phyloP scores from a whole-genome alignment of 805 yeast genomes.

The Metschnikowia arizonensis region DNA sequence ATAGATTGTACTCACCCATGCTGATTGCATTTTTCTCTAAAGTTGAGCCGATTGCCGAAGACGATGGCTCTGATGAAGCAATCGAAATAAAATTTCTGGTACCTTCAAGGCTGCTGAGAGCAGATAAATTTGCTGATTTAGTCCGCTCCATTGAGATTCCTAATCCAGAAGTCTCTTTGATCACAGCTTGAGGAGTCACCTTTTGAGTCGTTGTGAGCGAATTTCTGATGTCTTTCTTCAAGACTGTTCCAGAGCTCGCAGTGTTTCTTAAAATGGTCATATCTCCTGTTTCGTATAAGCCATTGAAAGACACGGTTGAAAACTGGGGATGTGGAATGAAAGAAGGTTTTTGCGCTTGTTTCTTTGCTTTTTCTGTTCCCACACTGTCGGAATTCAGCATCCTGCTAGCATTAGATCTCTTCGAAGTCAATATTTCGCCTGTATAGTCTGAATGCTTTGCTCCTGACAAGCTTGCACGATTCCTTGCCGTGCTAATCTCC shows the following conservation, averaged over 20 bases:
- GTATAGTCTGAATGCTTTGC: not conserved
- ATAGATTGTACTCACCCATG: constrained; percentile 18
- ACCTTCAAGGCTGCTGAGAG: constrained; percentile 1
- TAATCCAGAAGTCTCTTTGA: constrained; percentile 28
- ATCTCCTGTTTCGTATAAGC: constrained; percentile 19
- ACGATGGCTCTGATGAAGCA: constrained; percentile 16
- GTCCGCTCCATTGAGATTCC: constrained; percentile 8
- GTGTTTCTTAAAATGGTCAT: constrained; percentile 11
- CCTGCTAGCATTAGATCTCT: not conserved
- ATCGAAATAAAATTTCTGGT: constrained; percentile 21
- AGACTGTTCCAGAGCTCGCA: constrained; percentile 16
- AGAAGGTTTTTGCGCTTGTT: constrained; percentile 3
- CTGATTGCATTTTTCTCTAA: constrained; percentile 23
- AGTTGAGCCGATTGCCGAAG: constrained; percentile 20
- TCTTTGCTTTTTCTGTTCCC: not conserved
- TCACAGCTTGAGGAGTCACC: constrained; percentile 21
- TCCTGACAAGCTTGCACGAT: not conserved
- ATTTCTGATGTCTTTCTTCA: constrained; percentile 7
- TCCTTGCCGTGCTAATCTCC: not conserved
- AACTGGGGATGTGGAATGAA: constrained; percentile 42
- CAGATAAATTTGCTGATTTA: not conserved
- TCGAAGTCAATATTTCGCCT: not conserved
- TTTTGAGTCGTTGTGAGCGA: constrained; percentile 15
- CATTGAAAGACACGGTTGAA: constrained; percentile 41
- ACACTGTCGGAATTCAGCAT: not conserved